phyloP scores from a whole-genome alignment of 305 asterid species.

The Fraxinus greggii region DNA sequence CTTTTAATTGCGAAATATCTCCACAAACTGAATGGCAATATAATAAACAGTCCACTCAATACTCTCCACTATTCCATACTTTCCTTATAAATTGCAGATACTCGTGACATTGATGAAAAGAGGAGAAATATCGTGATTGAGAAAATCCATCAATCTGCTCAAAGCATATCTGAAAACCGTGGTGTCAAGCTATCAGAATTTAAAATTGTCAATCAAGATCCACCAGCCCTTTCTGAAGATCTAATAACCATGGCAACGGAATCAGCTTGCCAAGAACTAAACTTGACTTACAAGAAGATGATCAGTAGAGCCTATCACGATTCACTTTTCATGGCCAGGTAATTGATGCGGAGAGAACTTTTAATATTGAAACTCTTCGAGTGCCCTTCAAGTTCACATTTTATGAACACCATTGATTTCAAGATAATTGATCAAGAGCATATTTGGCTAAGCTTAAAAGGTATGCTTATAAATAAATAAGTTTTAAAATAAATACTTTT shows the following conservation, averaged over 20 bases:
- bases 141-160: constrained; percentile 64
- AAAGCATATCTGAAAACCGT: constrained; percentile 53
- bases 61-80: background rate
- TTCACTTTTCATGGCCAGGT: constrained; percentile 97
- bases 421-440: background rate
- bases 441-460: background rate
- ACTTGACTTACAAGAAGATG: constrained; percentile 76
- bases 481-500: background rate
- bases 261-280: constrained; percentile 67
- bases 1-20: background rate
- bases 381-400: background rate
- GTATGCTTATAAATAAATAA: background rate
- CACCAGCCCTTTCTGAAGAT: constrained; percentile 78
- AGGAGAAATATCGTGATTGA: constrained; percentile 70
- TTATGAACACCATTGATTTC: background rate
- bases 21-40: background rate
- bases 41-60: constrained; percentile 3
- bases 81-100: constrained; percentile 43
- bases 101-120: constrained; percentile 82
- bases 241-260: constrained; percentile 64
- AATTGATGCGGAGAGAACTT: background rate
- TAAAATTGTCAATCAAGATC: constrained; percentile 86
- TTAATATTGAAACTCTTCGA: background rate
- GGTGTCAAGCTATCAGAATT: constrained; percentile 65
- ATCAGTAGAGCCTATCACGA: constrained; percentile 97